Evolutionary conservation across 1,284 basidiomycete genomes (phyloP).

Genomic region (Lignosus rhinocerotis): DNA sequence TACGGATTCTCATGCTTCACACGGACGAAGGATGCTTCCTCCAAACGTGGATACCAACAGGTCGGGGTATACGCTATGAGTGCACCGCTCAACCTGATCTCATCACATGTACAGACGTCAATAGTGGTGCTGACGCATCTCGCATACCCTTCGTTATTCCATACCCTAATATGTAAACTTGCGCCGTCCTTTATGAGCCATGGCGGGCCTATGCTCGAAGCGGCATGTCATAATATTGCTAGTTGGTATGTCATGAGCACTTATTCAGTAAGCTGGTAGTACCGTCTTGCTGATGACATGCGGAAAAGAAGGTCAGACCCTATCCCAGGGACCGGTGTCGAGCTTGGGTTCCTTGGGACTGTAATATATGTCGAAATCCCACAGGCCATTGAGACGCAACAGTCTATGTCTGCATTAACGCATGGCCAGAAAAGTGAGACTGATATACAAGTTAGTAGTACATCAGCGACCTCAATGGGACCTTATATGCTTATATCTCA

Average conservation of each 20-base stretch:
- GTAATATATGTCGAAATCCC: conserved; percentile 77
- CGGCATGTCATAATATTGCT: conserved; percentile 84
- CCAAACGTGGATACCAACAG: conserved; percentile 87
- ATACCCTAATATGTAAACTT: conserved; percentile 65
- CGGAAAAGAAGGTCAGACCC: conserved; percentile 72
- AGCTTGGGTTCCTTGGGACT: conserved; percentile 81
- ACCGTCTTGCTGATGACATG: conserved; percentile 12
- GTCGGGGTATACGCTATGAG: conserved; percentile 39
- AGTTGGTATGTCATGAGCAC: conserved; percentile 63
- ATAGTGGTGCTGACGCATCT: conserved; percentile 85
- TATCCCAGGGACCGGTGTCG: conserved; percentile 58
- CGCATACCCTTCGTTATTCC: conserved; percentile 84
- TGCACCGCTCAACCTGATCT: background rate
- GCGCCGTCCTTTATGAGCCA: conserved; percentile 79
- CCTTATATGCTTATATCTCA: background rate
- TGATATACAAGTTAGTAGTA: conserved; percentile 23
- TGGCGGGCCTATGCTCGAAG: conserved; percentile 80
- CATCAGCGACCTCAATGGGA: background rate
- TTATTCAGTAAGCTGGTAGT: conserved; percentile 4
- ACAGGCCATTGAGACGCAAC: conserved; percentile 67
- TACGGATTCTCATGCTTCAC: conserved; percentile 87
- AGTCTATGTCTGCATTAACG: conserved; percentile 43
- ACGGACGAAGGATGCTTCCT: conserved; percentile 67
- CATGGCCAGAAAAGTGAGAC: conserved; percentile 15
- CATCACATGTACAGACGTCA: conserved; percentile 58